Evolutionary conservation across 2,329 filamentous ascomycete species (phyloP).

Genomic region (Penicillium rolfsii): DNA sequence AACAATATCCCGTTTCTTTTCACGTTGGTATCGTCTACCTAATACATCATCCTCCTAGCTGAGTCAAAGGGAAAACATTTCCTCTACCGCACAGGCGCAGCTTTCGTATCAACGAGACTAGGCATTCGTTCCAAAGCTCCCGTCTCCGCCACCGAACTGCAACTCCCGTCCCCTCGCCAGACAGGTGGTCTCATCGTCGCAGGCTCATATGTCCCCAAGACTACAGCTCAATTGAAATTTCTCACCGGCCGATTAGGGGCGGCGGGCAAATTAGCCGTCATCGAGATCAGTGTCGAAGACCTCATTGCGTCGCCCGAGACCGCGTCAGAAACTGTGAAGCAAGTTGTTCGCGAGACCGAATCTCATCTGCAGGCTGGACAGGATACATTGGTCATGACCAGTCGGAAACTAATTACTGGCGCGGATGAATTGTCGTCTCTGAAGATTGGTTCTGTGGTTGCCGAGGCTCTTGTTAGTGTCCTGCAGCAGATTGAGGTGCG

Average conservation of each 20-base stretch:
- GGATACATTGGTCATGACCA: slow-evolving; percentile 64
- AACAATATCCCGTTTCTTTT: neutral
- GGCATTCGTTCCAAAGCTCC: slow-evolving; percentile 58
- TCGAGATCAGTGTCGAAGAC: slow-evolving; percentile 55
- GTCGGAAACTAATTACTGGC: slow-evolving; percentile 56
- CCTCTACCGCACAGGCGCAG: slow-evolving; percentile 53
- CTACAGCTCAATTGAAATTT: slow-evolving; percentile 57
- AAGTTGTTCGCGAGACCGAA: slow-evolving; percentile 43
- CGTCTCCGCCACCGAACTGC: slow-evolving; percentile 52
- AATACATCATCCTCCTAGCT: slow-evolving; percentile 25
- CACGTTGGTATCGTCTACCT: neutral
- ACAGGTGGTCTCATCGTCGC: slow-evolving; percentile 59
- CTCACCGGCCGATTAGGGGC: slow-evolving; percentile 46
- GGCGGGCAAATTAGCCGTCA: slow-evolving; percentile 44
- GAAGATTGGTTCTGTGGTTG: slow-evolving; percentile 59
- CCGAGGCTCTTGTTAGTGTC: slow-evolving; percentile 56
- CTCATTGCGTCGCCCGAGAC: slow-evolving; percentile 47
- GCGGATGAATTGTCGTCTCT: slow-evolving; percentile 56
- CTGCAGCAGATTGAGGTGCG: slow-evolving; percentile 51
- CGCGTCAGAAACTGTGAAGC: slow-evolving; percentile 25
- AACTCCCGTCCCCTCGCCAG: slow-evolving; percentile 36
- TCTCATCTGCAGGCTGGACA: slow-evolving; percentile 49
- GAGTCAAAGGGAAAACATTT: slow-evolving; percentile 47
- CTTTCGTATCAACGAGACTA: slow-evolving; percentile 55
- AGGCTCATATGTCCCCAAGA: slow-evolving; percentile 63